Percentiles rank a stretch among this genome's conserved stretches.
phyloP scores from a whole-genome alignment of 2,329 filamentous ascomycete species.

The Fusarium subglutinans region DNA sequence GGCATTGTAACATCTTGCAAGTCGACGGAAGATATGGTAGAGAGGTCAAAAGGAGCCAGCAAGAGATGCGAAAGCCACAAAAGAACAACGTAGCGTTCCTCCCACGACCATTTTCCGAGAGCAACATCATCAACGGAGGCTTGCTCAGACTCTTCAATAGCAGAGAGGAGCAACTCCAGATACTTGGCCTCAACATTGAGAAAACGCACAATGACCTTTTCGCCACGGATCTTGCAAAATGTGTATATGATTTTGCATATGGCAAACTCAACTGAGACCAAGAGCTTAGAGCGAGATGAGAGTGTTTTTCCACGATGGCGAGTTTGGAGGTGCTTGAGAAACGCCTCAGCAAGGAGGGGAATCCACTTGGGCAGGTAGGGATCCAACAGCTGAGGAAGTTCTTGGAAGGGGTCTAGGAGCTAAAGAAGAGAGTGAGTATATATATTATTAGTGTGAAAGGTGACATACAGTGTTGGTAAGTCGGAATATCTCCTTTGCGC shows the following conservation, averaged over 20 bases:
- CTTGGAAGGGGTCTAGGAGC: constrained; percentile 88
- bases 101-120: constrained; percentile 71
- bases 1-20: constrained; percentile 57
- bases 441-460: not conserved
- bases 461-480: constrained; percentile 57
- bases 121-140: constrained; percentile 26
- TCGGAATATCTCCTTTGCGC: constrained; percentile 58
- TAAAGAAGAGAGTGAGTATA: constrained; percentile 33
- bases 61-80: constrained; percentile 88
- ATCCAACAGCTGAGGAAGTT: constrained; percentile 93
- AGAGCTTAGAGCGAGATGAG: constrained; percentile 49
- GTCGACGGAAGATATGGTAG: constrained; percentile 77
- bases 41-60: constrained; percentile 88
- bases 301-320: constrained; percentile 52
- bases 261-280: constrained; percentile 71
- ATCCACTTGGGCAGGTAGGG: constrained; percentile 81
- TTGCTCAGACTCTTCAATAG: constrained; percentile 71
- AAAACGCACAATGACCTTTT: constrained; percentile 92
- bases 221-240: constrained; percentile 92
- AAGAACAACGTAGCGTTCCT: constrained; percentile 86
- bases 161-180: constrained; percentile 80
- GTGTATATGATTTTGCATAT: constrained; percentile 85
- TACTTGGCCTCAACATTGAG: constrained; percentile 89
- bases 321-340: constrained; percentile 71
- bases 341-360: constrained; percentile 77